Percentiles rank a stretch among this genome's conserved stretches.
These are phyloP conservation scores for Umbellularia californica DNA, from an alignment of 164 flowering plant genomes.

Conservation along the genomic window DNA sequence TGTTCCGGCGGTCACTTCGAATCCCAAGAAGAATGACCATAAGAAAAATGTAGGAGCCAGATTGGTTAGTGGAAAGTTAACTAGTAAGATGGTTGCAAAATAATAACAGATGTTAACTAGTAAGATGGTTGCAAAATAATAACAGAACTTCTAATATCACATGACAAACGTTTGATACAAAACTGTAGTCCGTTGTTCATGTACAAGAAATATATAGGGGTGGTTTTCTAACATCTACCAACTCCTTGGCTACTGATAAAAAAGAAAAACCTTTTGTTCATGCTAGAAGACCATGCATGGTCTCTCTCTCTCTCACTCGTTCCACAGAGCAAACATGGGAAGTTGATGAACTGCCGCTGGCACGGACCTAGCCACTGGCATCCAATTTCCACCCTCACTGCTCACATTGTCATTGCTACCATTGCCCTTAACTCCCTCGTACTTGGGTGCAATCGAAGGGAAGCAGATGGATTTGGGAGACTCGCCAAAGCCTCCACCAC, in stretches of 20 bases:
- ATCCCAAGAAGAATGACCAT: too few species aligned
- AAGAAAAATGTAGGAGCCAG: too few species aligned
- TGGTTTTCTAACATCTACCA: background rate
- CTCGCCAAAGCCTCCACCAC: conserved; percentile 2
- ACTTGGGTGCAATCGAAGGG: conserved; percentile 27
- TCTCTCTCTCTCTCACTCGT: conserved; percentile 10
- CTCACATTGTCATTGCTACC: background rate
- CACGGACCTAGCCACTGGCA: background rate
- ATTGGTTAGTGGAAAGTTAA: too few species aligned
- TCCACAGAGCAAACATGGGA: conserved; percentile 47
- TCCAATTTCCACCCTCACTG: conserved; percentile 9
- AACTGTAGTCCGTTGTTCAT: conserved; percentile 1
- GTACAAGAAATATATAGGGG: background rate
- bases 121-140: too few species aligned
- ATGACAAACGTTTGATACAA: background rate
- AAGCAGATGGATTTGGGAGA: conserved; percentile 19
- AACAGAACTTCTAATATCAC: too few species aligned
- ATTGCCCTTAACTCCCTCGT: conserved; percentile 13
- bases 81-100: too few species aligned
- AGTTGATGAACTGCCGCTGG: conserved; percentile 34
- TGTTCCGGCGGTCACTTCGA: too few species aligned
- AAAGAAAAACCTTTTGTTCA: too few species aligned
- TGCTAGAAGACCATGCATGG: background rate
- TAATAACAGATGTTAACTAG: too few species aligned
- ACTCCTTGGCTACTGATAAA: background rate